Percentiles rank a stretch among this genome's conserved stretches.
Evolutionary conservation across 1,139 yeast species (phyloP).

Genomic region (Kurtzmaniella quercitrusa): DNA sequence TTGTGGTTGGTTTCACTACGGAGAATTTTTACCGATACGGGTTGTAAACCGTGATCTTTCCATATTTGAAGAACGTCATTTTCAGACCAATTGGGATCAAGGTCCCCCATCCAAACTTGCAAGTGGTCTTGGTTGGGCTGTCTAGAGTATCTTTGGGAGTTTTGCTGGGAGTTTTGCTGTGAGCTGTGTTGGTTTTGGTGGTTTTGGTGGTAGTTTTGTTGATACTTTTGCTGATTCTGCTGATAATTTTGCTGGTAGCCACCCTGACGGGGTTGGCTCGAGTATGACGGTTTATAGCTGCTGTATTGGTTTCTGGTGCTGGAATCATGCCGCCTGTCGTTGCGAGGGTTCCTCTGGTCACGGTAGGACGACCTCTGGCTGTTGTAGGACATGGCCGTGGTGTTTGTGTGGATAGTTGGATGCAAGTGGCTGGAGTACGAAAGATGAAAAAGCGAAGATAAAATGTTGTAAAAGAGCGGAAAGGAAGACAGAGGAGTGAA

Average conservation of each 20-base stretch:
- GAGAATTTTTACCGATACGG: conserved; percentile 33
- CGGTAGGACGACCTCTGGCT: neutral
- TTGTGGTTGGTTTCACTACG: conserved; percentile 28
- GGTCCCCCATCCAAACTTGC: conserved; percentile 90
- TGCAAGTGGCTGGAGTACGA: neutral
- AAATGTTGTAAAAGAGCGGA: too few relatives aligned
- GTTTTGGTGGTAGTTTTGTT: too few relatives aligned
- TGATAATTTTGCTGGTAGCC: too few relatives aligned
- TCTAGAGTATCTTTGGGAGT: neutral
- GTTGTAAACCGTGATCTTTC: conserved; percentile 40
- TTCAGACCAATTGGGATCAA: conserved; percentile 86
- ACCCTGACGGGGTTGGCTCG: neutral
- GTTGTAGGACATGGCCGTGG: neutral
- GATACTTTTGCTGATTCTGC: too few relatives aligned
- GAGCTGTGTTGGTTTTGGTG: neutral
- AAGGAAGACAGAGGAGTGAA: too few relatives aligned
- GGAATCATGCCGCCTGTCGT: neutral
- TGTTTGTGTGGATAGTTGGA: neutral
- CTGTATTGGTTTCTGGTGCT: neutral
- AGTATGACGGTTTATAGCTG: neutral
- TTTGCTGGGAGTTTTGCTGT: neutral
- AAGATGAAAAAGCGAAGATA: neutral
- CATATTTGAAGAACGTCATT: conserved; percentile 61
- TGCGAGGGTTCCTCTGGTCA: neutral
- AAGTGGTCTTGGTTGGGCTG: neutral